Evolutionary conservation across 2,329 filamentous ascomycete species (phyloP).

Genomic region (Colletotrichum sojae): DNA sequence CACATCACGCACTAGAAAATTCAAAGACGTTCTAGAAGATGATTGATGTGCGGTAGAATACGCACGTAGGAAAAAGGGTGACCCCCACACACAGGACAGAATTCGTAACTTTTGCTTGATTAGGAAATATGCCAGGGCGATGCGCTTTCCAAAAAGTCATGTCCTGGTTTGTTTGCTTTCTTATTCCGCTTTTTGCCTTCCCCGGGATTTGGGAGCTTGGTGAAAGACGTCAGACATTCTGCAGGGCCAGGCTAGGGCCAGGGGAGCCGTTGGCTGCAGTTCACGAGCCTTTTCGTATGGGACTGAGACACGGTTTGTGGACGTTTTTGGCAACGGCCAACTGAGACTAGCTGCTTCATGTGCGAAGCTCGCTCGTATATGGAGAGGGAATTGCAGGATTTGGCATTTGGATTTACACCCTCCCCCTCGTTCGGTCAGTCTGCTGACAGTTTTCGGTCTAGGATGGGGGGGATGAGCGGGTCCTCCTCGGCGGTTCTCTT

Average conservation of each 20-base stretch:
- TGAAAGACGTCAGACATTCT: slow-evolving; percentile 10
- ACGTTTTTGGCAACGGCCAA: slow-evolving; percentile 13
- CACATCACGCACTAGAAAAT: neutral
- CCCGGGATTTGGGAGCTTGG: too few species aligned
- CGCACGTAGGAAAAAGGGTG: slow-evolving; percentile 11
- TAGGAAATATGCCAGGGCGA: slow-evolving; percentile 9
- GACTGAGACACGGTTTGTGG: neutral
- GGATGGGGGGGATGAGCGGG: neutral
- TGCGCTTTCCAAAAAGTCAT: too few species aligned
- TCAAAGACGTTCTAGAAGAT: slow-evolving; percentile 19
- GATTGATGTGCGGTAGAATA: neutral
- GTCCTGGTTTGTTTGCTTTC: too few species aligned
- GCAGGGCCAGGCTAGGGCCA: too few species aligned
- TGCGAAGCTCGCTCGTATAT: neutral
- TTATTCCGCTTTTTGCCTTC: too few species aligned
- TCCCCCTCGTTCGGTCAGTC: slow-evolving; percentile 4
- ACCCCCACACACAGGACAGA: slow-evolving; percentile 35
- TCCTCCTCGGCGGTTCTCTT: neutral
- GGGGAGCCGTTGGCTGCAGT: neutral
- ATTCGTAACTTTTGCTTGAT: slow-evolving; percentile 26
- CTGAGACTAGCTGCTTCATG: slow-evolving; percentile 25
- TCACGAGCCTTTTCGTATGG: neutral
- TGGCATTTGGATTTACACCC: neutral
- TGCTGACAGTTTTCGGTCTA: neutral
- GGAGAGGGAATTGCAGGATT: too few species aligned